Evolutionary conservation across 1,284 basidiomycete species (phyloP).

Genomic region (Mrakiaceae sp.): DNA sequence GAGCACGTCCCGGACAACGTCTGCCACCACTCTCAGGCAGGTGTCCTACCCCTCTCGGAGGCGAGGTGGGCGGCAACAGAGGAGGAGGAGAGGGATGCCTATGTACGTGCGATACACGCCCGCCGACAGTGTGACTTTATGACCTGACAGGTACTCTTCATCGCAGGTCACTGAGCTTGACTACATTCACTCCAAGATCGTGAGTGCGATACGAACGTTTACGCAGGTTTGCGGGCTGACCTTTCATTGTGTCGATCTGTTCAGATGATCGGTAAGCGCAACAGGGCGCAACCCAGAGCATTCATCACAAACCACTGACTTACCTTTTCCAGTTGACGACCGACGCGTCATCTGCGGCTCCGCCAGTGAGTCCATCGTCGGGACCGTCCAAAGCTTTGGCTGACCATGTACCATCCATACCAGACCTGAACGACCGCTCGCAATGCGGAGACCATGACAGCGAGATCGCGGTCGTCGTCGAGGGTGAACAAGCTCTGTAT

Average conservation of each 20-base stretch:
- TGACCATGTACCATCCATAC: background rate
- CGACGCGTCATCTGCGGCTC: conserved; percentile 53
- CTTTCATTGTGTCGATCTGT: too few species aligned
- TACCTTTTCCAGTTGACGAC: conserved; percentile 51
- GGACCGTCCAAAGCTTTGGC: background rate
- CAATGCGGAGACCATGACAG: conserved; percentile 41
- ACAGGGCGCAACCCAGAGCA: too few species aligned
- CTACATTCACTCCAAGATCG: conserved; percentile 33
- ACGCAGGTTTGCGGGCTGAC: background rate
- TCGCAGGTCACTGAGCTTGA: background rate
- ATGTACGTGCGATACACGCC: conserved; percentile 55
- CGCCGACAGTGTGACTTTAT: background rate
- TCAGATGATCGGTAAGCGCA: too few species aligned
- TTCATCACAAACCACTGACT: background rate
- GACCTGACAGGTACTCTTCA: conserved; percentile 54
- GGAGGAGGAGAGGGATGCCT: conserved; percentile 67
- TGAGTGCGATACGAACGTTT: background rate
- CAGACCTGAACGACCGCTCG: conserved; percentile 18
- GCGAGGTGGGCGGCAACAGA: conserved; percentile 73
- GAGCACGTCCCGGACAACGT: conserved; percentile 54
- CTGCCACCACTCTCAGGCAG: conserved; percentile 57
- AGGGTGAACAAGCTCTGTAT: background rate
- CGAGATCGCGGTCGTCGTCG: conserved; percentile 81
- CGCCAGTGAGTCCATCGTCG: conserved; percentile 21
- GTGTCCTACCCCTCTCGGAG: conserved; percentile 37